Evolutionary conservation across 805 yeast species (phyloP).

Genomic region (Maudiozyma turicensis): DNA sequence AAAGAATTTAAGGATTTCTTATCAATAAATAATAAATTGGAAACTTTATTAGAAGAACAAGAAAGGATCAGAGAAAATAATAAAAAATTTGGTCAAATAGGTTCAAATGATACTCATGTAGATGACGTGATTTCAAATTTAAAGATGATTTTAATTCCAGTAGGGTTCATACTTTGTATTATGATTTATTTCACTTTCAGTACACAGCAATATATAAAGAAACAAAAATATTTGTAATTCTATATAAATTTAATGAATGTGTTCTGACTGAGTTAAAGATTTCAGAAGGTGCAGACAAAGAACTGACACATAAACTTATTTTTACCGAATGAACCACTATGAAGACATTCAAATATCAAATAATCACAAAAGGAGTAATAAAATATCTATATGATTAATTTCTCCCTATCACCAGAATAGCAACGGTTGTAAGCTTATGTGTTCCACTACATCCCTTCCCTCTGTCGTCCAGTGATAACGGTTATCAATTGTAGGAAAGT

Average conservation of each 20-base stretch:
- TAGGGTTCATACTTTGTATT: conserved; percentile 21
- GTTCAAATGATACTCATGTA: conserved; percentile 14
- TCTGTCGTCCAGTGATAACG: too few relatives aligned
- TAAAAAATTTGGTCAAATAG: conserved; percentile 7
- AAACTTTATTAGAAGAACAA: conserved; percentile 23
- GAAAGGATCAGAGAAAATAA: conserved; percentile 23
- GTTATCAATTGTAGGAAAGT: too few relatives aligned
- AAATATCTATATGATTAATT: too few relatives aligned
- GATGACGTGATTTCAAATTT: conserved; percentile 25
- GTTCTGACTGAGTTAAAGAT: neutral
- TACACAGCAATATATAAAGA: conserved; percentile 28
- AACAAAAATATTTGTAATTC: conserved; percentile 23
- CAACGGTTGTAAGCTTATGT: too few relatives aligned
- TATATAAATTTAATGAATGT: neutral
- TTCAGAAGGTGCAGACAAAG: too few relatives aligned
- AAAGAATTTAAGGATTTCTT: conserved; percentile 23
- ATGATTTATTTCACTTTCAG: conserved; percentile 30
- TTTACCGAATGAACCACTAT: too few relatives aligned
- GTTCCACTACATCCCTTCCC: too few relatives aligned
- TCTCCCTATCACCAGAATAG: too few relatives aligned
- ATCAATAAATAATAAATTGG: conserved; percentile 23
- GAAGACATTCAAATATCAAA: too few relatives aligned
- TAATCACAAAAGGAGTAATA: too few relatives aligned
- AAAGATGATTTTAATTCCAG: conserved; percentile 25
- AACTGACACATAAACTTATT: too few relatives aligned